phyloP scores from a whole-genome alignment of 805 yeast genomes.

The Blastobotrys mokoenaii region DNA sequence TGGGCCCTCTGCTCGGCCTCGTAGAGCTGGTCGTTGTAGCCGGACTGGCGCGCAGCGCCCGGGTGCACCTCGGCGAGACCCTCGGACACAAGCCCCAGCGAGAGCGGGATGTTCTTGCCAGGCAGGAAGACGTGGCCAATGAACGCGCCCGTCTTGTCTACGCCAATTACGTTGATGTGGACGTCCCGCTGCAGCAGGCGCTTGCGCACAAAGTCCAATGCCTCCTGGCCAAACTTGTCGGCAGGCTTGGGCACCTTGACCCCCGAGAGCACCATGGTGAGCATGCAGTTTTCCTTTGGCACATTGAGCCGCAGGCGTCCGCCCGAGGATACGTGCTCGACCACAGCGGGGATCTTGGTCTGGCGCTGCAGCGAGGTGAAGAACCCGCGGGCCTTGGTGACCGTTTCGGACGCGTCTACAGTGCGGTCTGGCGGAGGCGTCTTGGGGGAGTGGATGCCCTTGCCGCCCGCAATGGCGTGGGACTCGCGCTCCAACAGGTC shows the following conservation, averaged over 20 bases:
- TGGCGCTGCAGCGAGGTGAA: constrained; percentile 61
- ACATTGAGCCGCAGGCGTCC: constrained; percentile 57
- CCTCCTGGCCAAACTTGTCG: constrained; percentile 37
- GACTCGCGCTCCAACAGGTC: constrained; percentile 60
- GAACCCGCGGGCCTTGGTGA: constrained; percentile 64
- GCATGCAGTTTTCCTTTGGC: constrained; percentile 62
- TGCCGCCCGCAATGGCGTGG: constrained; percentile 44
- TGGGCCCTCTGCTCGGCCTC: constrained; percentile 60
- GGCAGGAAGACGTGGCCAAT: constrained; percentile 59
- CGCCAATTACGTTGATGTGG: constrained; percentile 55
- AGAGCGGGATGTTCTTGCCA: constrained; percentile 47
- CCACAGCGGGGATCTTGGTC: constrained; percentile 55
- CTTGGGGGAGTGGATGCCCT: constrained; percentile 56
- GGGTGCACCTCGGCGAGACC: constrained; percentile 64
- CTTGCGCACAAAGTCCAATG: constrained; percentile 44
- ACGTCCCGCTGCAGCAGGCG: constrained; percentile 66
- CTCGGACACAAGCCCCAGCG: constrained; percentile 44
- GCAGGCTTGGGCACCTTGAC: constrained; percentile 38
- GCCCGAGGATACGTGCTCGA: constrained; percentile 63
- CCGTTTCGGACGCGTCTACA: constrained; percentile 74
- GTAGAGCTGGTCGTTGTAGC: constrained; percentile 43
- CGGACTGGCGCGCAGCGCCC: constrained; percentile 51
- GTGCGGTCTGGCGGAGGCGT: constrained; percentile 47
- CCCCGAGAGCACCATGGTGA: constrained; percentile 72
- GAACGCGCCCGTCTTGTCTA: constrained; percentile 75